Conservation (phyloP, 1,284 basidiomycete species). For the Trametes sp. region DNA sequence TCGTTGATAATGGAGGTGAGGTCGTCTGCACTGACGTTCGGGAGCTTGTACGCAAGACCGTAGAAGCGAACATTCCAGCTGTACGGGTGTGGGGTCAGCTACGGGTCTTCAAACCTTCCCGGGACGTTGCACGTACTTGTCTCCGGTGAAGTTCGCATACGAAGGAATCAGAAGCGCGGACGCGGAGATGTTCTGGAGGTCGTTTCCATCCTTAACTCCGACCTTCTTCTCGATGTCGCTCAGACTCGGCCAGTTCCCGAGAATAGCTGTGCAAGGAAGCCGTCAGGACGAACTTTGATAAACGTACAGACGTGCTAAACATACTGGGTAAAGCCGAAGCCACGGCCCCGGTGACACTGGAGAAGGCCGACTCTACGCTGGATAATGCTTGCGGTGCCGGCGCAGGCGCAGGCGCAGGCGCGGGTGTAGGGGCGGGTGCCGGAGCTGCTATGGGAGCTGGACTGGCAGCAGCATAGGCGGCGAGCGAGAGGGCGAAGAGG, state of each 20-base stretch:
- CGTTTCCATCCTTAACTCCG: conserved; percentile 26
- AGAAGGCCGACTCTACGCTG: conserved; percentile 28
- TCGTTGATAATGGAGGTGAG: conserved; percentile 37
- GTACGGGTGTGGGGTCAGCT: background rate
- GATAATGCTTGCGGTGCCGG: conserved; percentile 33
- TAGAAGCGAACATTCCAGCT: conserved; percentile 42
- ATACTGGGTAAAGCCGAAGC: conserved; percentile 35
- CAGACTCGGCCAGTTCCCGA: conserved; percentile 38
- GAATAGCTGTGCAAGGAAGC: conserved; percentile 28
- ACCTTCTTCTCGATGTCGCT: conserved; percentile 38
- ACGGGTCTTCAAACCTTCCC: no score
- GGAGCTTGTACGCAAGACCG: conserved; percentile 37
- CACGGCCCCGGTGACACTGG: conserved; percentile 34
- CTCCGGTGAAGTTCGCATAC: conserved; percentile 35
- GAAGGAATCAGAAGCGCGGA: conserved; percentile 38
- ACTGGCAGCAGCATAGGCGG: conserved; percentile 17
- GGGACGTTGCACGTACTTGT: conserved; percentile 23
- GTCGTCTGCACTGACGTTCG: conserved; percentile 36
- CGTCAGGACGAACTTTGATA: background rate
- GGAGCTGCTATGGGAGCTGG: conserved; percentile 28
- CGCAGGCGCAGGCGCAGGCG: conserved; percentile 28
- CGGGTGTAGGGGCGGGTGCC: conserved; percentile 19
- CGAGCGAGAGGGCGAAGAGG: conserved; percentile 15
- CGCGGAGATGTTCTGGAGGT: conserved; percentile 32
- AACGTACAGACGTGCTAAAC: background rate